Evolutionary conservation across 129 eudicot genomes (phyloP), one percentile per base, ranked within the genome.

Genomic region (Centrapalus pauciflorus): DNA sequence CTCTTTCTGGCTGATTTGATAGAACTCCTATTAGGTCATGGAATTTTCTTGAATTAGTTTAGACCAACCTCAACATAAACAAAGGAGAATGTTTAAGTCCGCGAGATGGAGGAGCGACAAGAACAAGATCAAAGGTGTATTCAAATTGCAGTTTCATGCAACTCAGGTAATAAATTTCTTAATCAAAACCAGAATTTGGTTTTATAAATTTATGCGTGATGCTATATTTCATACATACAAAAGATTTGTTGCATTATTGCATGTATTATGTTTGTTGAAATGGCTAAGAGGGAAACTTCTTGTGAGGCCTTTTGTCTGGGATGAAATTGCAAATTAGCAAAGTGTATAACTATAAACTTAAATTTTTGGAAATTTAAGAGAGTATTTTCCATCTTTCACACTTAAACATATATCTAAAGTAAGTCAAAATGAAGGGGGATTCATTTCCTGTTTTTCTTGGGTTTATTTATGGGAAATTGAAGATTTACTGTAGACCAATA

Each of bases 121-220:
- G 80, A 79, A 56, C 63, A 82, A 83, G 87, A 71, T 89, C 76
- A 94, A 89, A 80, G 78, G 74, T 43, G 83, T 94, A 13, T 94
- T 89, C 81, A 79, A 68, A 71, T 58, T 94, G 83, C 92, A 89
- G 60, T 89, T 94, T 79, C 93, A 94, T 55, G 99, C 86, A 64
- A 89, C 99, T 60, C 95, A 86, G 96, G 99, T 94, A 77, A 27
- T 21, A 3, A 1, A 7, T 17, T 64, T 51, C n/a, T 52, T 43
- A 20, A 51, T 20, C 0, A 35, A 19, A 51, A 52, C 49, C 23
- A 26, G 7, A 61, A 61, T 71, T 29, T 34, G 69, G 69, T 49
- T 48, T 14, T 40, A 28, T 16, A 46, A 60, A 21, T 60, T 19
- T 26, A 61, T 71, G 76, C 54, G 61, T 62, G 26, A 71, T 32